Evolutionary conservation across 1,284 basidiomycete species (phyloP).

Genomic region (Heterobasidion irregulare): DNA sequence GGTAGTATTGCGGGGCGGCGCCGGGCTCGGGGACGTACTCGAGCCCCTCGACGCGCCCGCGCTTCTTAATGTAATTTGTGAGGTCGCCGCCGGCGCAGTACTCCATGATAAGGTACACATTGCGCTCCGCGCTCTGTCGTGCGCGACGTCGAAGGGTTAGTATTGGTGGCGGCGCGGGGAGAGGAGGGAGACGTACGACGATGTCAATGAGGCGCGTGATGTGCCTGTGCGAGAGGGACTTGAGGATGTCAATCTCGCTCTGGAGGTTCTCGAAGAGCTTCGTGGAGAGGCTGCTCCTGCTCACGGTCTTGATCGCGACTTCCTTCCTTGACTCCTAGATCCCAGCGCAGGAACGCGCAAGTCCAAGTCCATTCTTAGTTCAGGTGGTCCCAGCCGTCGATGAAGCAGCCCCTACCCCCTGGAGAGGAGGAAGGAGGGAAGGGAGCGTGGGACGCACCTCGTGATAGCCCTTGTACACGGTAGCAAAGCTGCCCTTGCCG

Average conservation of each 20-base stretch:
- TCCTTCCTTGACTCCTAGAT: conserved; percentile 62
- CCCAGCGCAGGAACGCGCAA: background rate
- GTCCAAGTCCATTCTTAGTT: background rate
- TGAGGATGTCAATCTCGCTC: conserved; percentile 96
- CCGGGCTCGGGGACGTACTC: conserved; percentile 69
- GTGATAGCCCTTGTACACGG: conserved; percentile 90
- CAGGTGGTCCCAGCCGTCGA: background rate
- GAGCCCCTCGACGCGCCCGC: conserved; percentile 78
- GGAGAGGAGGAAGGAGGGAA: background rate
- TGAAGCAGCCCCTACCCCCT: background rate
- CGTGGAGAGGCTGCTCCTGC: conserved; percentile 78
- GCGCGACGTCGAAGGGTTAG: background rate
- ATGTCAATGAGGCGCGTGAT: conserved; percentile 93
- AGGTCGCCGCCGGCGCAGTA: conserved; percentile 95
- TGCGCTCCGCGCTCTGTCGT: conserved; percentile 76
- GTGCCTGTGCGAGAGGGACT: conserved; percentile 88
- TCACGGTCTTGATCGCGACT: conserved; percentile 96
- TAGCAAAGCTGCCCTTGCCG: conserved; percentile 91
- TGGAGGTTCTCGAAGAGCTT: conserved; percentile 97
- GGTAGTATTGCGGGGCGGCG: conserved; percentile 73
- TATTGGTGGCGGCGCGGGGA: background rate
- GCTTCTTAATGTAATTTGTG: conserved; percentile 92
- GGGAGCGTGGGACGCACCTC: conserved; percentile 43
- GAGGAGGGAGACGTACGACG: conserved; percentile 28
- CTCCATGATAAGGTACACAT: conserved; percentile 98